Conservation (phyloP, 495 filamentous ascomycete genomes). For the Aspergillus cavernicola region DNA sequence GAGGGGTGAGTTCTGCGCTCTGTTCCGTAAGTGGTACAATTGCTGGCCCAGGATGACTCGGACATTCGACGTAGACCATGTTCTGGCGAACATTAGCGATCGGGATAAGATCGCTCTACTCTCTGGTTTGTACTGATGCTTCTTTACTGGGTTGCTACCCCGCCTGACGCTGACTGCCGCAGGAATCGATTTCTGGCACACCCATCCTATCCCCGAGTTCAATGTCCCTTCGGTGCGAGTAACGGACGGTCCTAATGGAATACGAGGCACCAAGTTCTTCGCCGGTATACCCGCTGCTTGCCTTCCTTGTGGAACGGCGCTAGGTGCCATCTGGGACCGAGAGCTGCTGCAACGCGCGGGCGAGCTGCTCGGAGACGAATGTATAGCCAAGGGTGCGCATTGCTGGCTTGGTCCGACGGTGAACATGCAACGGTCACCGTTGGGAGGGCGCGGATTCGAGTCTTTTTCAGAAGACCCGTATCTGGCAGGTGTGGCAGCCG, state of each 20-base stretch:
- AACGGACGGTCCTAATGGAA: slow-evolving; percentile 64
- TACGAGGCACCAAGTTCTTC: slow-evolving; percentile 62
- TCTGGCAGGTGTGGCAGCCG: slow-evolving; percentile 58
- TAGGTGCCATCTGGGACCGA: slow-evolving; percentile 63
- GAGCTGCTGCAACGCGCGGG: slow-evolving; percentile 53
- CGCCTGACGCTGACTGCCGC: not conserved
- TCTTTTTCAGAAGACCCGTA: slow-evolving; percentile 68
- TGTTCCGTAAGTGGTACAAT: not conserved
- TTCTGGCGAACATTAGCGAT: slow-evolving; percentile 25
- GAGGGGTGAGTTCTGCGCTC: not conserved
- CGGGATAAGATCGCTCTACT: slow-evolving; percentile 31
- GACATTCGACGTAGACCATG: slow-evolving; percentile 29
- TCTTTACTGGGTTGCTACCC: not conserved
- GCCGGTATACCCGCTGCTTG: slow-evolving; percentile 56
- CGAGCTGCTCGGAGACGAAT: slow-evolving; percentile 55
- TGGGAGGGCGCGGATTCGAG: slow-evolving; percentile 70
- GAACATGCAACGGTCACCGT: slow-evolving; percentile 65
- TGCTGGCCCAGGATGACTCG: slow-evolving; percentile 14
- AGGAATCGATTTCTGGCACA: slow-evolving; percentile 66
- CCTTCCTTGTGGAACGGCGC: slow-evolving; percentile 58
- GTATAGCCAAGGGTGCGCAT: slow-evolving; percentile 59
- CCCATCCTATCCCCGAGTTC: slow-evolving; percentile 58
- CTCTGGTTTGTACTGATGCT: slow-evolving; percentile 17
- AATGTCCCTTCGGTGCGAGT: slow-evolving; percentile 60
- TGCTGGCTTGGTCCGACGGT: slow-evolving; percentile 67